A percentile compares a stretch with the other conserved stretches of the same genome.
Conservation (phyloP, 2,329 filamentous ascomycete genomes). For the Epichloe festucae region DNA sequence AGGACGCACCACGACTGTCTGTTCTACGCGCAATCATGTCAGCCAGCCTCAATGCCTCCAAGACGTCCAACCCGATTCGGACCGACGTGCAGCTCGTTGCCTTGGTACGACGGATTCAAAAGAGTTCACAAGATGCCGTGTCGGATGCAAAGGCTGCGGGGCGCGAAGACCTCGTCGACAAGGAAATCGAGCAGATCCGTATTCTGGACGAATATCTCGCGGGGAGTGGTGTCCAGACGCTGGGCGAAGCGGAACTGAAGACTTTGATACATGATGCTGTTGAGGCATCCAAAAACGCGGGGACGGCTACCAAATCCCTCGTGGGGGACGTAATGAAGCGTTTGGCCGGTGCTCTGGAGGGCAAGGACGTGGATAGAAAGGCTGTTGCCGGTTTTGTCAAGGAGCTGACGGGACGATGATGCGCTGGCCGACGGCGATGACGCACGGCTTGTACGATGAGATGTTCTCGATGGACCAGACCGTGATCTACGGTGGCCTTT, state of each 20-base stretch:
- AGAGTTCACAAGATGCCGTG: constrained; percentile 42
- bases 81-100: constrained; percentile 58
- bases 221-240: constrained; percentile 42
- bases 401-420: constrained; percentile 21
- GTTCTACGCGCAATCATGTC: constrained; percentile 58
- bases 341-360: constrained; percentile 42
- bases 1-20: constrained; percentile 49
- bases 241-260: constrained; percentile 46
- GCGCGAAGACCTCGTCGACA: constrained; percentile 54
- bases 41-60: constrained; percentile 61
- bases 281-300: constrained; percentile 34
- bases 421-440: too few species aligned
- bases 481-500: too few species aligned
- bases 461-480: too few species aligned
- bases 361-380: constrained; percentile 50
- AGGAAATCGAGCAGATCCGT: constrained; percentile 52
- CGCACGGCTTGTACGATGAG: too few species aligned
- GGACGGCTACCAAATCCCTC: constrained; percentile 29
- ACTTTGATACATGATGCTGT: constrained; percentile 38
- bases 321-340: constrained; percentile 53
- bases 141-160: constrained; percentile 51
- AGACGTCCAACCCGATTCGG: constrained; percentile 55
- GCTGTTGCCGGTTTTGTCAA: constrained; percentile 50
- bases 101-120: constrained; percentile 52
- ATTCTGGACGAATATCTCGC: constrained; percentile 54